These are phyloP conservation scores for Guyanaporus albipodus DNA, from an alignment of 768 basidiomycete species.

Conservation along the genomic window DNA sequence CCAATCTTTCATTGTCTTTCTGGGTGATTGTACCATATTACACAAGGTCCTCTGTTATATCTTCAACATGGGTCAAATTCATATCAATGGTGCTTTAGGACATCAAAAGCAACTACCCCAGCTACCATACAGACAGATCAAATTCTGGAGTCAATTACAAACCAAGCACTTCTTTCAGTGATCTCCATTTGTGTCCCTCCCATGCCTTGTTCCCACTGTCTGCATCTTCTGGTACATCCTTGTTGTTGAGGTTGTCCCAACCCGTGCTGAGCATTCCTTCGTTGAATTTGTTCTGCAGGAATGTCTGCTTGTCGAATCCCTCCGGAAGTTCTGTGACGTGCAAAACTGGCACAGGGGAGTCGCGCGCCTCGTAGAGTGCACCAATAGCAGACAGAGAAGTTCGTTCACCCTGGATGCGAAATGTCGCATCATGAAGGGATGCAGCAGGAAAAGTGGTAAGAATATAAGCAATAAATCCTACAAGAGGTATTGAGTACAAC, in stretches of 20 bases:
- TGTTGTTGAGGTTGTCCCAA: constrained; percentile 30
- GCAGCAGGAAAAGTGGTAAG: constrained; percentile 29
- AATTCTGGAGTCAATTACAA: constrained; percentile 13
- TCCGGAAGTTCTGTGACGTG: constrained; percentile 28
- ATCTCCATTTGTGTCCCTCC: constrained; percentile 25
- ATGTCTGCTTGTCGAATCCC: constrained; percentile 28
- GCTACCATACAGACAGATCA: background rate
- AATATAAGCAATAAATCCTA: constrained; percentile 35
- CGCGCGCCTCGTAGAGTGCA: constrained; percentile 23
- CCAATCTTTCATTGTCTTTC: too few relatives aligned
- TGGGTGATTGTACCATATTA: too few relatives aligned
- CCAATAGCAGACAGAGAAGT: constrained; percentile 24
- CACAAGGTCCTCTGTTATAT: too few relatives aligned
- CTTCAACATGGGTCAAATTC: too few relatives aligned
- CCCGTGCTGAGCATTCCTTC: constrained; percentile 33
- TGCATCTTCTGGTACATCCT: constrained; percentile 30
- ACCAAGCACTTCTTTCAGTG: constrained; percentile 26
- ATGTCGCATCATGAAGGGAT: constrained; percentile 27
- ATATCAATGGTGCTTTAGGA: too few relatives aligned
- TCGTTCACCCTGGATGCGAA: constrained; percentile 38
- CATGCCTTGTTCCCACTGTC: constrained; percentile 31
- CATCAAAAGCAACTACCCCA: too few relatives aligned
- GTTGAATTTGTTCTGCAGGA: constrained; percentile 27
- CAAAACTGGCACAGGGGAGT: constrained; percentile 17
- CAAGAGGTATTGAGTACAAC: too few relatives aligned